These are phyloP conservation scores for Cyberlindnera petersonii DNA, from an alignment of 805 yeast species.

Conservation along the genomic window DNA sequence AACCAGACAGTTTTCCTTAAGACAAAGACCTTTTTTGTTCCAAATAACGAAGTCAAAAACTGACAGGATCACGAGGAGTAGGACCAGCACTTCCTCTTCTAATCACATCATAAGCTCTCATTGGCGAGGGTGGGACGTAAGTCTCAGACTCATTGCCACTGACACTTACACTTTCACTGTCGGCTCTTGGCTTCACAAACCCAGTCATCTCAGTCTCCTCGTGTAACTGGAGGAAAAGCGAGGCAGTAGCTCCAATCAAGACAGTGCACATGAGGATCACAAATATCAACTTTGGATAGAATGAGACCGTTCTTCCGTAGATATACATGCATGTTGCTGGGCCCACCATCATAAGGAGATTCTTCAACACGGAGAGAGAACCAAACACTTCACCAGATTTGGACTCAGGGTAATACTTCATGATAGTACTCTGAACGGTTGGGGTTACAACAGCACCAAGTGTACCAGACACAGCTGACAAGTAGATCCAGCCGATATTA, in stretches of 20 bases:
- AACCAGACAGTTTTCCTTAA: too few species aligned
- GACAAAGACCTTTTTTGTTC: too few species aligned
- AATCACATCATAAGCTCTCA: constrained; percentile 11
- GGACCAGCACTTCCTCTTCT: constrained; percentile 14
- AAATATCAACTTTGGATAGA: constrained; percentile 37
- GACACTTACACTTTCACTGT: background rate
- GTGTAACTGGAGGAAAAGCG: constrained; percentile 12
- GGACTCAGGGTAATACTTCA: constrained; percentile 57
- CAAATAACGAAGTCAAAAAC: constrained; percentile 2
- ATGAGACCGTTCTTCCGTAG: constrained; percentile 42
- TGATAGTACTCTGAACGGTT: constrained; percentile 51
- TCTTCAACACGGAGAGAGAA: constrained; percentile 58
- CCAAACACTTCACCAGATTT: constrained; percentile 72
- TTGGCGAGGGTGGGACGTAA: constrained; percentile 7
- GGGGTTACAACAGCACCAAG: constrained; percentile 54
- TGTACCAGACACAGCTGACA: constrained; percentile 22
- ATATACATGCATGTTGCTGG: constrained; percentile 48
- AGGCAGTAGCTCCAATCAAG: background rate
- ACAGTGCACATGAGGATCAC: constrained; percentile 14
- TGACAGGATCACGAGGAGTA: constrained; percentile 7
- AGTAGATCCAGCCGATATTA: constrained; percentile 12
- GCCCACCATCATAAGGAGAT: constrained; percentile 40
- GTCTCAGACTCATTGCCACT: constrained; percentile 7
- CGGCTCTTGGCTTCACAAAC: constrained; percentile 7
- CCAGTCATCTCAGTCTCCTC: constrained; percentile 11